Base-by-base conservation (phyloP, 2,329 filamentous ascomycete genomes). In the Cordyceps farinosa region DNA sequence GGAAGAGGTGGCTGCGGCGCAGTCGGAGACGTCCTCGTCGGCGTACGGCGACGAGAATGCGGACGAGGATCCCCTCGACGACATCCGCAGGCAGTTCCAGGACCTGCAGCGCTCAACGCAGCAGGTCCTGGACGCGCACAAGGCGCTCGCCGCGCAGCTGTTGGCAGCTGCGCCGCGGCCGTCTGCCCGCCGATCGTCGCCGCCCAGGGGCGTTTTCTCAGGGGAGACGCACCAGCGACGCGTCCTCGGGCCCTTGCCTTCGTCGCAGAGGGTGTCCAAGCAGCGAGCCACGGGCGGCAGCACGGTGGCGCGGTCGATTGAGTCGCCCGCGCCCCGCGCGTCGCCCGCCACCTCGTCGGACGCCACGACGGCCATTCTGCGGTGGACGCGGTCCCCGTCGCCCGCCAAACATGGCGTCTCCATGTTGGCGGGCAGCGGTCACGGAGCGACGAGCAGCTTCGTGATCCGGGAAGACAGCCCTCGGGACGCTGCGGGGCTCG, bases 191-290 rank as follows among this genome's bases (percentile, higher is more conserved):
- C 53, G 53, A 10, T 17, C 7, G 38, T 17, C 7, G 38, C 38
- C 38, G 8, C 22, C 5, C 6, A 22, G 44, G 6, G 42, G 29
- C 7, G 7, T 9, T 9, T 58, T 27, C 11, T 11, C 45, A 1
- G 45, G 15, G 11, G 22, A 22, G 27, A n/a, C 45, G 22, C 9
- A n/a, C 5, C 45, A 59, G 45, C 56, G 45, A 8, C 56, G 45
- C 13, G 56, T 59, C 11, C 45, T 59, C 27, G 56, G 45, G n/a
- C 56, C 56, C 15, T 11, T 50, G 32, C 56, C 45, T n/a, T 59
- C 56, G 34, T 22, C 36, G 27, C 56, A 51, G 32, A 40, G 56
- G 11, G 47, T 59, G 34, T 59, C 56, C 34, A 59, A 50, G 11
- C 15, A 3, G 56, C 22, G 22, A 22, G 27, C 34, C 22, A 13